Percentiles rank a stretch among this genome's conserved stretches.
phyloP scores from a whole-genome alignment of 257 asterid genomes.

The Phtheirospermum japonicum region DNA sequence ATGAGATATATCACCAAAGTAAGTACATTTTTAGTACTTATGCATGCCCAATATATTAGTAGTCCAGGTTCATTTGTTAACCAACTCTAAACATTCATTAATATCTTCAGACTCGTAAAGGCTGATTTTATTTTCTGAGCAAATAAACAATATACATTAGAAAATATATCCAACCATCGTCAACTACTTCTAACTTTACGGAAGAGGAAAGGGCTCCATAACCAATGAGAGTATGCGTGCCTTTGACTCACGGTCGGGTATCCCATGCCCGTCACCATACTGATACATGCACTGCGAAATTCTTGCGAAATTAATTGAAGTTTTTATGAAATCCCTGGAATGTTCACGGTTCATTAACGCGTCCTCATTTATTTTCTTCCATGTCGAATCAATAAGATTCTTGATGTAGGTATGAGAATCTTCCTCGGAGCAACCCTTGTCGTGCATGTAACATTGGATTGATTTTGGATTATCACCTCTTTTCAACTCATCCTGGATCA shows the following conservation, averaged over 20 bases:
- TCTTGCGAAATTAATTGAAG: constrained; percentile 28
- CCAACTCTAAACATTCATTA: too few species aligned
- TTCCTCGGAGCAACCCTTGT: constrained; percentile 27
- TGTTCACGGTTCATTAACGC: constrained; percentile 13
- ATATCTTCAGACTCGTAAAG: too few species aligned
- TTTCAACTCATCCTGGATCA: constrained; percentile 30
- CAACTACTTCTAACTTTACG: too few species aligned
- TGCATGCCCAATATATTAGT: too few species aligned
- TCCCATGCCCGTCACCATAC: constrained; percentile 34
- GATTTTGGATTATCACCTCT: constrained; percentile 24
- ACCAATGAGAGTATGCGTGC: constrained; percentile 15
- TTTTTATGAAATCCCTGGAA: constrained; percentile 19
- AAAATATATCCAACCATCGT: too few species aligned
- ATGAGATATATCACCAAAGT: too few species aligned
- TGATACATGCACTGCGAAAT: constrained; percentile 32
- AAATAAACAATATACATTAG: too few species aligned
- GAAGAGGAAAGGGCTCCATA: constrained; percentile 26
- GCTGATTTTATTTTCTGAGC: too few species aligned
- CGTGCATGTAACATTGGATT: constrained; percentile 38
- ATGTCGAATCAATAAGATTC: constrained; percentile 22
- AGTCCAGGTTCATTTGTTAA: too few species aligned
- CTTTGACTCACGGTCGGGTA: constrained; percentile 19
- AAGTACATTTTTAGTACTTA: too few species aligned
- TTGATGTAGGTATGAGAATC: constrained; percentile 24
- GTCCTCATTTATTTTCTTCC: constrained; percentile 37